A percentile compares a stretch with the other conserved stretches of the same genome.
phyloP scores from a whole-genome alignment of 495 filamentous ascomycete genomes.

The Annulohypoxylon stygium region DNA sequence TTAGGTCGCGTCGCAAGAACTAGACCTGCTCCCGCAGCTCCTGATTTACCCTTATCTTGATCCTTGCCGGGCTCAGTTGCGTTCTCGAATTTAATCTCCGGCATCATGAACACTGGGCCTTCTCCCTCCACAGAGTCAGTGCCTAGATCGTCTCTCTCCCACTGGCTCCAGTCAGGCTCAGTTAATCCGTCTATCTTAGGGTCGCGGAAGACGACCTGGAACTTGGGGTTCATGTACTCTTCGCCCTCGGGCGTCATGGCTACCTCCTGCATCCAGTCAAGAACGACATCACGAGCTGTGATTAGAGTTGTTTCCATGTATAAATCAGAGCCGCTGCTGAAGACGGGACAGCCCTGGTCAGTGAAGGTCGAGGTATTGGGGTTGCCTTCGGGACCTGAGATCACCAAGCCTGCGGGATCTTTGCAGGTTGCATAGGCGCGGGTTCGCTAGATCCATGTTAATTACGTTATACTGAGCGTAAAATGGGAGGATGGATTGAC shows the following conservation, averaged over 20 bases:
- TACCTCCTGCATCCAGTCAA: slow-evolving; percentile 63
- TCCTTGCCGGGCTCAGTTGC: neutral
- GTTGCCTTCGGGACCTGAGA: slow-evolving; percentile 62
- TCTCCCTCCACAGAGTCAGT: slow-evolving; percentile 1
- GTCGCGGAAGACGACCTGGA: slow-evolving; percentile 41
- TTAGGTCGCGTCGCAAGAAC: slow-evolving; percentile 1
- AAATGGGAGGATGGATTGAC: too few relatives aligned
- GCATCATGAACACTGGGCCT: neutral
- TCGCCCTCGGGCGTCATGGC: slow-evolving; percentile 43
- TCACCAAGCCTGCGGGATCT: slow-evolving; percentile 60
- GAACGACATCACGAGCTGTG: slow-evolving; percentile 50
- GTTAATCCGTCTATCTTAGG: neutral
- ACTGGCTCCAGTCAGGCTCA: slow-evolving; percentile 19
- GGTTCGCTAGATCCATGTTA: slow-evolving; percentile 62
- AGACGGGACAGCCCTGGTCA: slow-evolving; percentile 60
- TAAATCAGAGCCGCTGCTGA: slow-evolving; percentile 57
- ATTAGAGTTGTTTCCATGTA: slow-evolving; percentile 57
- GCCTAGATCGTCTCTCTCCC: slow-evolving; percentile 10
- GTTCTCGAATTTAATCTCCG: neutral
- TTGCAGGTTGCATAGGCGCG: slow-evolving; percentile 71
- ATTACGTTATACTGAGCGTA: too few relatives aligned
- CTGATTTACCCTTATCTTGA: neutral
- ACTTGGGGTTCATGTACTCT: slow-evolving; percentile 52
- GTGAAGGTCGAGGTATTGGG: slow-evolving; percentile 47
- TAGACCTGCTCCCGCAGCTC: neutral